These are phyloP conservation scores for Porcisia hertigi DNA, from an alignment of 208 protist genomes.

Conservation along the genomic window DNA sequence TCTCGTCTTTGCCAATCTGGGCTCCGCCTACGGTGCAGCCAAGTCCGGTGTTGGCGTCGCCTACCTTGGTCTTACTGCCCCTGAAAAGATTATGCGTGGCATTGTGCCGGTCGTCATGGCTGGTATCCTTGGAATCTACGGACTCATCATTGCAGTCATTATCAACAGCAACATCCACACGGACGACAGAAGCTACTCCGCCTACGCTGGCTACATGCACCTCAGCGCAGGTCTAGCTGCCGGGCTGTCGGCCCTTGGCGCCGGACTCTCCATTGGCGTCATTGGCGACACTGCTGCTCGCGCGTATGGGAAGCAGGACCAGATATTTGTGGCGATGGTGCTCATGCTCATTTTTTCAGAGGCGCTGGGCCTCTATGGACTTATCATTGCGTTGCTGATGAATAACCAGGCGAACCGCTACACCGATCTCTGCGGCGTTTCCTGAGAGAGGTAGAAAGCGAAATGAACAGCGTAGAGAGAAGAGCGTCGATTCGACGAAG, in stretches of 20 bases:
- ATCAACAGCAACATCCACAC: slow-evolving; percentile 93
- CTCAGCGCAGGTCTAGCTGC: slow-evolving; percentile 96
- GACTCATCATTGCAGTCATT: slow-evolving; percentile 99
- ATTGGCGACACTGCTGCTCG: slow-evolving; percentile 96
- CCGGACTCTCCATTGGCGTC: slow-evolving; percentile 99
- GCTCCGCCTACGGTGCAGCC: slow-evolving; percentile 98
- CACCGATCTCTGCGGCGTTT: slow-evolving; percentile 41
- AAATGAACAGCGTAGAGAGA: neutral
- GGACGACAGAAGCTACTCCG: slow-evolving; percentile 71
- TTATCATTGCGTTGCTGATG: slow-evolving; percentile 98
- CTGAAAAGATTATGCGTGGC: slow-evolving; percentile 96
- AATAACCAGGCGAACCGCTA: slow-evolving; percentile 91
- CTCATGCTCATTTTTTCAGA: slow-evolving; percentile 99
- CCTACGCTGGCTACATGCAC: slow-evolving; percentile 93
- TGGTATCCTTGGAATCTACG: slow-evolving; percentile 99
- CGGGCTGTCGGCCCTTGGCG: slow-evolving; percentile 94
- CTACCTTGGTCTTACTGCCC: slow-evolving; percentile 96
- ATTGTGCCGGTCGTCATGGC: slow-evolving; percentile 95
- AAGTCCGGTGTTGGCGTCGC: slow-evolving; percentile 98
- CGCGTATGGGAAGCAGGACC: slow-evolving; percentile 95
- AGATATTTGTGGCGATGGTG: slow-evolving; percentile 99
- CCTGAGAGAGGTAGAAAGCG: neutral
- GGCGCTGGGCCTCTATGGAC: slow-evolving; percentile 98
- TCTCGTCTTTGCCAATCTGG: slow-evolving; percentile 94
- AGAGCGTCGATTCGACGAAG: neutral